Evolutionary conservation across 1,139 yeast genomes (phyloP), one percentile per base, ranked within the genome.

Genomic region (Suhomyces atakaporum): DNA sequence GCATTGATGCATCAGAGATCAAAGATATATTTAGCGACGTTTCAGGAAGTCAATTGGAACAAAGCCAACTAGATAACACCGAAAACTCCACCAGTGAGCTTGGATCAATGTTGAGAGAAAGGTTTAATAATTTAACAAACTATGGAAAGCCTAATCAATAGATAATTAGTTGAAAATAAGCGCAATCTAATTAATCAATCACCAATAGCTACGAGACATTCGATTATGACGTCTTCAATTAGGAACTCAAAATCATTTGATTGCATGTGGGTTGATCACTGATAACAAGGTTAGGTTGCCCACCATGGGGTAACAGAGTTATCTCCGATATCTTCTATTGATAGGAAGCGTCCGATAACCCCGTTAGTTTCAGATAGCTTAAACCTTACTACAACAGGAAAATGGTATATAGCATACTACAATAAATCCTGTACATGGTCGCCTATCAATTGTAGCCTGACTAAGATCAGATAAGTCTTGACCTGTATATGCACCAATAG

Each of bases 11-110:
- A 7, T 23, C 39, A 5, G 39, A 42, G 19, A 41, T 34, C 13
- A 46, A 44, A 19, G 48, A 47, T 28, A 37, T 47, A 5, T 47
- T 47, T 27, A 42, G 47, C 21, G 46, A 47, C 24, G 41, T 45
- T n/a, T 36, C 45, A 5, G 45, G 33, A 15, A 38, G 41, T 18
- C 41, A 38, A 23, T 35, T 43, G 3, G 49, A 50, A 16, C 43
- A 47, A 31, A 29, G 45, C 37, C 35, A 44, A 21, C 39, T 42
- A 31, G 53, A 56, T 33, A 39, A 44, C 13, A 52, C 61, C 4
- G 60, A 46, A n/a, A 49, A 53, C 27, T 56, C 62, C 5, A 62
- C 64, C 7, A 55, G 58, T 27, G 68, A 62, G 38, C 47, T 63
- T 50, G 69, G 68, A 2, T 54, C 66, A 4, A 46, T 58, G 24